Evolutionary conservation across 2,329 filamentous ascomycete genomes (phyloP), one percentile per base, ranked within the genome.

Genomic region (Camillea tinctor): DNA sequence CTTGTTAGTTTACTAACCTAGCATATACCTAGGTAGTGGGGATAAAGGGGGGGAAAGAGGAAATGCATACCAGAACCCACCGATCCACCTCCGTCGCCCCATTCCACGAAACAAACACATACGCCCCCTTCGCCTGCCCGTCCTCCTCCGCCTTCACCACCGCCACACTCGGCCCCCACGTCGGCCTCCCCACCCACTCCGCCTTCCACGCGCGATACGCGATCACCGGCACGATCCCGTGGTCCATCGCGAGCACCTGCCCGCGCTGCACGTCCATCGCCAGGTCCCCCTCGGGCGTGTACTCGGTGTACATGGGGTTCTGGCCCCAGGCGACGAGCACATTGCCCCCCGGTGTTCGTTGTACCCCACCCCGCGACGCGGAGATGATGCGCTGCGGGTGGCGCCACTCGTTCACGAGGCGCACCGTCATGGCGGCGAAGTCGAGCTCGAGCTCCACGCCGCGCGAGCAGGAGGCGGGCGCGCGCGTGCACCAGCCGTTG

Each of bases 211-310:
- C 58, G 11, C 61, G 61, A 22, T 63, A 63, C 6, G 61, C 56
- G 55, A 63, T 57, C 15, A 63, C 61, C 2, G 49, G 26, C 1
- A 24, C 44, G 15, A 63, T 56, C 3, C 61, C 61, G n/a, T 60
- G 61, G n/a, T 63, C 61, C 9, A 63, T 9, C n/a, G 30, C 20
- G 11, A 60, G 17, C 19, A 63, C 61, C 22, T 58, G 61, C 5
- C 61, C 61, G 17, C 61, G 61, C 58, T 63, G 61, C 53, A 63
- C 52, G 30, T 63, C 61, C 61, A 63, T 60, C 1, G 57, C 61
- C 2, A 63, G n/a, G 22, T 63, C 61, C 9, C 61, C 61, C 21
- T 59, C 54, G 20, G 61, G 49, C 3, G 53, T 20, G 20, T 63
- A 54, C 21, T 63, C 61, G 17, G 61, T 63, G n/a, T 63, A 63